Conservation (phyloP, 2,329 filamentous ascomycete genomes). For the Alternaria postmessia region DNA sequence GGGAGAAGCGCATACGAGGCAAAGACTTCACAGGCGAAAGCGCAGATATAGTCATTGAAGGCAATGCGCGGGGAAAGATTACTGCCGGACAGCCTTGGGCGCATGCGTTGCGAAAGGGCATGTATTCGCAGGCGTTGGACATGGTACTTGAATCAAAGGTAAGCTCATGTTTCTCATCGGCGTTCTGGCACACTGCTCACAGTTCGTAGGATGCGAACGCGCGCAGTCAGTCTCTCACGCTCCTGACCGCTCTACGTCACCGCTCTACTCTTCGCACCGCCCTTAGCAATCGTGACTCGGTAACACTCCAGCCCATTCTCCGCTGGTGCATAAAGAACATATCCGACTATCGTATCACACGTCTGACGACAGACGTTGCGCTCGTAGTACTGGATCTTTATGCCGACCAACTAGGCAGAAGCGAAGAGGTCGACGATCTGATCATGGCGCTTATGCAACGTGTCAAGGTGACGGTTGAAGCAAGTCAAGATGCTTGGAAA, state of each 20-base stretch:
- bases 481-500: constrained; percentile 81
- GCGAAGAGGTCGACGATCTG: constrained; percentile 73
- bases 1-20: constrained; percentile 69
- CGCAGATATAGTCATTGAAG: constrained; percentile 86
- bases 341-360: constrained; percentile 80
- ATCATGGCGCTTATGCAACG: constrained; percentile 73
- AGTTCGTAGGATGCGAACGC: constrained; percentile 35
- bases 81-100: constrained; percentile 81
- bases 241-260: constrained; percentile 64
- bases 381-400: constrained; percentile 88
- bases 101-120: constrained; percentile 76
- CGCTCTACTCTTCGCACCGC: constrained; percentile 46
- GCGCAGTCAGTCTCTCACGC: constrained; percentile 67
- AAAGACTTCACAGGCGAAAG: constrained; percentile 85
- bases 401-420: constrained; percentile 77
- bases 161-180: constrained; percentile 10
- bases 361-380: constrained; percentile 82
- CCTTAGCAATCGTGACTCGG: constrained; percentile 81
- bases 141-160: constrained; percentile 67
- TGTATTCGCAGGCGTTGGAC: constrained; percentile 81
- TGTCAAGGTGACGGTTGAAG: constrained; percentile 80
- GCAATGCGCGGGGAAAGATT: constrained; percentile 69
- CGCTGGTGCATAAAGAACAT: constrained; percentile 84
- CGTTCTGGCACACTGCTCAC: constrained; percentile 14
- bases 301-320: constrained; percentile 80